phyloP scores from a whole-genome alignment of 208 protist species.

The Trypanosoma platydactyli region DNA sequence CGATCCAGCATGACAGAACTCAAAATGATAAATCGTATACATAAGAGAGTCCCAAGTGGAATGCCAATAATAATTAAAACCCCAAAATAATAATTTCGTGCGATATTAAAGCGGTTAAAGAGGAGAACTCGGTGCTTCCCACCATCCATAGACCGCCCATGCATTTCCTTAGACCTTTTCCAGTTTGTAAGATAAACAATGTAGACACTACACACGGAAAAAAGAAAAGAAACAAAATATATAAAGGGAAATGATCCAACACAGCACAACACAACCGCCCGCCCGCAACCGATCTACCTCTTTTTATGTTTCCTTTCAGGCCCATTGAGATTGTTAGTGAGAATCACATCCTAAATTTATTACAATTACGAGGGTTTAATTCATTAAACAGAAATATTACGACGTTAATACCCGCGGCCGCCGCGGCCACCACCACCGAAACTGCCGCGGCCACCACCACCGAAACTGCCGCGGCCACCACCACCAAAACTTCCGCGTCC shows the following conservation, averaged over 20 bases:
- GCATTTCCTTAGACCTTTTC: background rate
- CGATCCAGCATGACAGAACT: slow-evolving; percentile 1
- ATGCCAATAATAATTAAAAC: slow-evolving; percentile 13
- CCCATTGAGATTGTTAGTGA: background rate
- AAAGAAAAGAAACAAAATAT: slow-evolving; percentile 21
- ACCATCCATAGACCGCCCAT: background rate
- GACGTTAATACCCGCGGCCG: slow-evolving; percentile 30
- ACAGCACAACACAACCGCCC: slow-evolving; percentile 5
- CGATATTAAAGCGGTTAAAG: slow-evolving; percentile 18
- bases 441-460: slow-evolving; percentile 44
- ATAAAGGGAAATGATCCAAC: background rate
- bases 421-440: slow-evolving; percentile 49
- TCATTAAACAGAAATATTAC: background rate
- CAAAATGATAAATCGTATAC: slow-evolving; percentile 8
- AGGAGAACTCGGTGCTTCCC: background rate
- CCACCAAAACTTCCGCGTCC: slow-evolving; percentile 36
- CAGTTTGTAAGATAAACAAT: no score
- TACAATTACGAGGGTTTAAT: no score
- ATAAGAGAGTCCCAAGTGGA: slow-evolving; percentile 12
- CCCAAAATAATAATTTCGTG: slow-evolving; percentile 12
- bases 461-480: slow-evolving; percentile 45
- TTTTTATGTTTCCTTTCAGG: background rate
- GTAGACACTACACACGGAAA: background rate
- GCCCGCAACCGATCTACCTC: background rate
- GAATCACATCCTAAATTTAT: no score